phyloP scores from a whole-genome alignment of 1,139 yeast species.

The Chernovozyma aurita region DNA sequence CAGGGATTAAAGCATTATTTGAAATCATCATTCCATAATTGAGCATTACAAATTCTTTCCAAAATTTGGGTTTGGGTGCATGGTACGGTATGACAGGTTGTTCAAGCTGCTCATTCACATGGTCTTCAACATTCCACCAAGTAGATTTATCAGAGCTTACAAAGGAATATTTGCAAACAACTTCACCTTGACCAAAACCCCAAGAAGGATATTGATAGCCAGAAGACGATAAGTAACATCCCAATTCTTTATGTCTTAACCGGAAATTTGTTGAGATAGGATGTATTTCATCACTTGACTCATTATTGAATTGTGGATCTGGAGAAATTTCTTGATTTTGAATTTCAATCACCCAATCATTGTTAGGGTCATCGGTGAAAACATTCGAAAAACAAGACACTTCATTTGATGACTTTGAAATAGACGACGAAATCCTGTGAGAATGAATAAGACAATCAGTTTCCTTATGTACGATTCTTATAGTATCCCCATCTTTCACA shows the following conservation, averaged over 20 bases:
- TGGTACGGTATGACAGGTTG: conserved; percentile 36
- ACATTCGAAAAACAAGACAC: conserved; percentile 67
- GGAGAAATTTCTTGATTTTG: conserved; percentile 55
- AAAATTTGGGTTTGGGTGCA: conserved; percentile 66
- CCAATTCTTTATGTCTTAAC: conserved; percentile 54
- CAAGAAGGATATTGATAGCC: conserved; percentile 70
- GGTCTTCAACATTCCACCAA: conserved; percentile 81
- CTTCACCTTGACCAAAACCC: conserved; percentile 83
- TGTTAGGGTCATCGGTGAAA: conserved; percentile 52
- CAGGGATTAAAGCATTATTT: conserved; percentile 72
- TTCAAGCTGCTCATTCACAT: conserved; percentile 42
- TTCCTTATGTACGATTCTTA: conserved; percentile 52
- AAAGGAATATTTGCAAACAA: conserved; percentile 56
- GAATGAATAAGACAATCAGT: conserved; percentile 60
- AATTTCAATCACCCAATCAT: conserved; percentile 71
- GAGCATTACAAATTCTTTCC: conserved; percentile 64
- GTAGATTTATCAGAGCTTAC: conserved; percentile 57
- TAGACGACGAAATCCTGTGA: conserved; percentile 53
- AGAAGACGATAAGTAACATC: conserved; percentile 72
- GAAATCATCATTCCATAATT: conserved; percentile 79
- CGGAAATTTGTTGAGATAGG: conserved; percentile 71
- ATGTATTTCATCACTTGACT: conserved; percentile 41
- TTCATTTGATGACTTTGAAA: conserved; percentile 51
- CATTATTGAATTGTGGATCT: conserved; percentile 41
- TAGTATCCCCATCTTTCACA: conserved; percentile 46